These are phyloP conservation scores for Phaeosphaeriaceae sp. DNA, from an alignment of 2,329 filamentous ascomycete genomes.

Conservation along the genomic window DNA sequence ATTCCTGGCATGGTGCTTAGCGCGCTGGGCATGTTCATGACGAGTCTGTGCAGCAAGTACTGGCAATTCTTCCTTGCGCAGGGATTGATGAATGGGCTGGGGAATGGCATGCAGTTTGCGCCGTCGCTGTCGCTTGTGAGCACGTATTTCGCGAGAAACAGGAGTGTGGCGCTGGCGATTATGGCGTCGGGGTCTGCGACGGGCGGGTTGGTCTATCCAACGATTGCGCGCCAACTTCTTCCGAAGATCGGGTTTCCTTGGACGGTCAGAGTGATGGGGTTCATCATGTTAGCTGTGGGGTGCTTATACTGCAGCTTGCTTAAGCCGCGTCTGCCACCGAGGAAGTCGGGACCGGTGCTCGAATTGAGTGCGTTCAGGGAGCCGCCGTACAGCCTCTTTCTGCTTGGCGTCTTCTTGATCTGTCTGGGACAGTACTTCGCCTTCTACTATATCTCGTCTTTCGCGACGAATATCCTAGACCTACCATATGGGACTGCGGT, in stretches of 20 bases:
- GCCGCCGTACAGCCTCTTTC: slow-evolving; percentile 48
- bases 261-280: slow-evolving; percentile 68
- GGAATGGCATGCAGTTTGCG: slow-evolving; percentile 45
- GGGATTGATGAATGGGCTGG: slow-evolving; percentile 43
- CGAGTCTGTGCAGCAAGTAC: slow-evolving; percentile 56
- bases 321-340: slow-evolving; percentile 51
- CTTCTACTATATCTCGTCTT: slow-evolving; percentile 55
- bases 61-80: slow-evolving; percentile 55
- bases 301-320: slow-evolving; percentile 47
- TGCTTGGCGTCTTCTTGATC: slow-evolving; percentile 43
- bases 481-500: slow-evolving; percentile 60
- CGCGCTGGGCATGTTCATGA: slow-evolving; percentile 60
- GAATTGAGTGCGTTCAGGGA: slow-evolving; percentile 53
- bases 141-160: slow-evolving; percentile 68
- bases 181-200: slow-evolving; percentile 66
- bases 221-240: slow-evolving; percentile 61
- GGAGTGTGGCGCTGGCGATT: slow-evolving; percentile 66
- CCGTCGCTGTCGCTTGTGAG: slow-evolving; percentile 39
- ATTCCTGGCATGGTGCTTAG: slow-evolving; percentile 53
- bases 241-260: slow-evolving; percentile 68
- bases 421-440: slow-evolving; percentile 51
- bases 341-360: slow-evolving; percentile 52
- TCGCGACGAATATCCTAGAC: slow-evolving; percentile 51
- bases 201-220: slow-evolving; percentile 70
- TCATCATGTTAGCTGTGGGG: slow-evolving; percentile 62